Conservation (phyloP, 805 yeast species). For the Peterozyma xylosa region DNA sequence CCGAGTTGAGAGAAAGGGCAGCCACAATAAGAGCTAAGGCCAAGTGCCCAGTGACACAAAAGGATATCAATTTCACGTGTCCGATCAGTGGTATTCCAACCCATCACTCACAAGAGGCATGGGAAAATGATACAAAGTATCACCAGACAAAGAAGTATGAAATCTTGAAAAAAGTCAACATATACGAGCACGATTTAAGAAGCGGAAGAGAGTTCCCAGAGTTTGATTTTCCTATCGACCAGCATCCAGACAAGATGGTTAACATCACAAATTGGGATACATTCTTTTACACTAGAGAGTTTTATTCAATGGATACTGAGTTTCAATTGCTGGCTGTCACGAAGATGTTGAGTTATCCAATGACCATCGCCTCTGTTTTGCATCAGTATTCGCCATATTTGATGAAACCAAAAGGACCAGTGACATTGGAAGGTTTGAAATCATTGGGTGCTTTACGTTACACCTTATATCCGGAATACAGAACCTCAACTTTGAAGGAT, state of each 20-base stretch:
- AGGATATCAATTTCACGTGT: constrained; percentile 77
- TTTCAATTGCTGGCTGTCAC: constrained; percentile 94
- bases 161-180: constrained; percentile 75
- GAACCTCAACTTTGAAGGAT: constrained; percentile 60
- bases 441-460: constrained; percentile 89
- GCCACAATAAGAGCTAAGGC: constrained; percentile 85
- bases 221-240: constrained; percentile 83
- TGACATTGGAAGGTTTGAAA: constrained; percentile 87
- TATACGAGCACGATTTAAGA: constrained; percentile 90
- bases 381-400: constrained; percentile 84
- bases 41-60: constrained; percentile 81
- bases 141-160: constrained; percentile 64
- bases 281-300: constrained; percentile 85
- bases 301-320: constrained; percentile 94
- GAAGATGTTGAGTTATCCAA: constrained; percentile 87
- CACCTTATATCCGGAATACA: constrained; percentile 71
- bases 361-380: constrained; percentile 77
- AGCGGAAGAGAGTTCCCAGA: constrained; percentile 94
- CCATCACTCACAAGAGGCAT: constrained; percentile 83
- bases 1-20: constrained; percentile 84
- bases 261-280: constrained; percentile 88
- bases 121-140: constrained; percentile 74
- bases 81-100: constrained; percentile 96
- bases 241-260: constrained; percentile 65
- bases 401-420: constrained; percentile 76